Base-by-base conservation (phyloP, 1,139 yeast genomes). In the Taphrina deformans region DNA sequence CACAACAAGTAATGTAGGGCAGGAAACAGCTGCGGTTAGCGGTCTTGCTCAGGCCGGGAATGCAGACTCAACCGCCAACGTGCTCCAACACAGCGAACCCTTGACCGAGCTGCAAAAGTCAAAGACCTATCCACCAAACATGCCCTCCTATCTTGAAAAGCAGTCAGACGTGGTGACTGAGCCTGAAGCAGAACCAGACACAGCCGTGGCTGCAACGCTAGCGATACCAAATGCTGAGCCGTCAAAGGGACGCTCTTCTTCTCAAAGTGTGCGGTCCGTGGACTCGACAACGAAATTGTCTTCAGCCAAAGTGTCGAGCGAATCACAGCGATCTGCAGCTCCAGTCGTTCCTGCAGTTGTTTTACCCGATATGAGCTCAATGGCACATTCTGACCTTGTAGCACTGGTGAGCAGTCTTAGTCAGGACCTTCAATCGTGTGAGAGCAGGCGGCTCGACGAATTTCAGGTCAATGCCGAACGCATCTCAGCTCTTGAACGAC, bases 71-170 rank as follows among this genome's bases (percentile, higher is more conserved):
- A n/a, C n/a, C 6, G 41, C 16, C 18, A n/a, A 38, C n/a, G 2
- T 6, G 6, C 14, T 18, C 7, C 14, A 38, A 12, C 16, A 18
- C 6, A 27, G 21, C 6, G 48, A 3, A 3, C 12, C 27, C 26
- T 18, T 59, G 51, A 59, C 63, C 12, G 63, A 59, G n/a, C 18
- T 48, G 29, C 63, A 59, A 29, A 40, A 26, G 33, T 59, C 63
- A 6, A 26, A 27, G 33, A 41, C 38, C 31, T 59, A 46, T 27
- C 63, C 63, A 21, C 26, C 56, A 12, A 59, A 59, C 29, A 38
- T 51, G 35, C 63, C 63, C 10, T 51, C 55, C n/a, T 29, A 7
- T 10, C 27, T 44, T 9, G 41, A 38, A 7, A 7, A 38, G 41
- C 33, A 35, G 48, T 3, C 3, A 9, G 3, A 23, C n/a, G 31